A percentile compares a stretch with the other conserved stretches of the same genome.
Evolutionary conservation across 2,329 filamentous ascomycete genomes (phyloP).

Genomic region (Pseudogymnoascus sp.): DNA sequence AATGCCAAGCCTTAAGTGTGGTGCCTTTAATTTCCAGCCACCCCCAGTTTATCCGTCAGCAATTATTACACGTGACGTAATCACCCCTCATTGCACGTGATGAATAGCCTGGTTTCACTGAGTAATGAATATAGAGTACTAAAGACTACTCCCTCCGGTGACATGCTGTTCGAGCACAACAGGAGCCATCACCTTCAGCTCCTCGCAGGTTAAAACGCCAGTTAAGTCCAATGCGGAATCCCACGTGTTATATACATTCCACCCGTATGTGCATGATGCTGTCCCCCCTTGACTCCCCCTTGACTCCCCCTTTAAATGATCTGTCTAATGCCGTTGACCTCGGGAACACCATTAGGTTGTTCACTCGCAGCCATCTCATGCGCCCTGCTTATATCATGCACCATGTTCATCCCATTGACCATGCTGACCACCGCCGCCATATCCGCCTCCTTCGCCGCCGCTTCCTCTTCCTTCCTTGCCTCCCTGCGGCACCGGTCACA

Average conservation of each 20-base stretch:
- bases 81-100: not conserved
- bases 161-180: not conserved
- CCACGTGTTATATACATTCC: slow-evolving; percentile 6
- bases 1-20: not conserved
- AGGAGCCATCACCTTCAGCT: not conserved
- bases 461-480: slow-evolving; percentile 31
- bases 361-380: not conserved
- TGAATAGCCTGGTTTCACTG: not conserved
- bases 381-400: not conserved
- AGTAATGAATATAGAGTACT: not conserved
- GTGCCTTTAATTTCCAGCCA: slow-evolving; percentile 1
- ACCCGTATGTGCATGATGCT: not conserved
- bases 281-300: not conserved
- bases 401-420: not conserved
- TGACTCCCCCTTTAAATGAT: not conserved
- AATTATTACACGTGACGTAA: not conserved
- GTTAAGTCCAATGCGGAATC: slow-evolving; percentile 6
- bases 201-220: not conserved
- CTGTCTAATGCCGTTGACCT: not conserved
- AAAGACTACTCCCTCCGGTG: not conserved
- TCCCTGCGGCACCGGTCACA: slow-evolving; percentile 77
- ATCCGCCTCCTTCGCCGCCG: not conserved
- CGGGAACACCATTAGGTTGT: not conserved
- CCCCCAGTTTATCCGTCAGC: not conserved
- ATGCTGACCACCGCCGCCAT: not conserved